Conservation (phyloP, 371 early-diverging fungal species). For the Mucor saturninus region DNA sequence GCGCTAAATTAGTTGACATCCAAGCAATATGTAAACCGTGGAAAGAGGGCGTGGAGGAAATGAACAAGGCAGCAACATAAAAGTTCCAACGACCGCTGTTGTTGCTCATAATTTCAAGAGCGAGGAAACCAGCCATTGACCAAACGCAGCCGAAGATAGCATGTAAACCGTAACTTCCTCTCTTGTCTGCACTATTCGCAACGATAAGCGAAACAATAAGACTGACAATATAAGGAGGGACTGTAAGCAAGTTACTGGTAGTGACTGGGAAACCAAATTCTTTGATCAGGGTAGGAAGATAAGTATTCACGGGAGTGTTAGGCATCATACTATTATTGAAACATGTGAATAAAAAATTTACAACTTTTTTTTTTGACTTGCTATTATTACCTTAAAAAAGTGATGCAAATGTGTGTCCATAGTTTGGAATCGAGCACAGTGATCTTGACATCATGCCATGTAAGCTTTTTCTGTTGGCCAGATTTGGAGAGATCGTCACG, state of each 20-base stretch:
- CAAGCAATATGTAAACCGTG: constrained; percentile 60
- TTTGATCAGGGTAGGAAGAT: constrained; percentile 47
- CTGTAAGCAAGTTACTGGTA: constrained; percentile 58
- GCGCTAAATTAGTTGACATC: constrained; percentile 57
- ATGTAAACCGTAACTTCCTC: constrained; percentile 52
- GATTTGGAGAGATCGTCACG: constrained; percentile 56
- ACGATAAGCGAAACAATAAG: constrained; percentile 47
- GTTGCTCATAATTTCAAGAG: constrained; percentile 44
- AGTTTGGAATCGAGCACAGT: constrained; percentile 46
- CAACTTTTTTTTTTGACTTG: background rate
- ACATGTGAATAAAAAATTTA: constrained; percentile 21
- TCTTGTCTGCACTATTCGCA: constrained; percentile 46
- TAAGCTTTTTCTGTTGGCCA: constrained; percentile 31
- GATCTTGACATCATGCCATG: constrained; percentile 35
- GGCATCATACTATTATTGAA: constrained; percentile 42
- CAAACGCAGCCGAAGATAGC: constrained; percentile 45
- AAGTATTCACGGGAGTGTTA: constrained; percentile 44
- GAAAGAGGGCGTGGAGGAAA: constrained; percentile 41
- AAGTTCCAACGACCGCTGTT: constrained; percentile 43
- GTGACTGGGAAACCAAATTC: constrained; percentile 55
- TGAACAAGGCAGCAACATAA: constrained; percentile 28
- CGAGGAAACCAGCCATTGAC: constrained; percentile 47
- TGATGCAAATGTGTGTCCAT: constrained; percentile 42
- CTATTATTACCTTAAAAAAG: constrained; percentile 31
- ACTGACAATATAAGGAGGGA: constrained; percentile 49